Conservation (phyloP, 208 protist species). For the Acanthamoeba culbertsoni region DNA sequence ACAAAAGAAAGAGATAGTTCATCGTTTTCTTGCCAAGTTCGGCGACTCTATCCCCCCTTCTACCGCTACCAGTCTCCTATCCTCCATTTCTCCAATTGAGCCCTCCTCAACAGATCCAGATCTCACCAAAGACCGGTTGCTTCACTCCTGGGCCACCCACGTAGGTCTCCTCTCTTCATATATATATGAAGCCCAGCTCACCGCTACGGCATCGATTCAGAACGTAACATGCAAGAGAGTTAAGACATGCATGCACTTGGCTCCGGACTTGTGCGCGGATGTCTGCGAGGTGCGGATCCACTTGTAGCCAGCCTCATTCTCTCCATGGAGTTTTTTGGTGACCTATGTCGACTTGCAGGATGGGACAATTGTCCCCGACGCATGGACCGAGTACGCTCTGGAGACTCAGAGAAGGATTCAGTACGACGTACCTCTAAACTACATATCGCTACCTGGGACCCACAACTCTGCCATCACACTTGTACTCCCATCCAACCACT, state of each 20-base stretch:
- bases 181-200: not conserved
- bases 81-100: not conserved
- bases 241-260: not conserved
- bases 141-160: slow-evolving; percentile 15
- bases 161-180: not conserved
- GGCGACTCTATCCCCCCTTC: not conserved
- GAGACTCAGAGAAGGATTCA: not conserved
- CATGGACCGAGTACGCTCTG: not conserved
- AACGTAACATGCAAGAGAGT: not conserved
- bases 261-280: not conserved
- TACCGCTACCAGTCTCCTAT: not conserved
- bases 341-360: no score
- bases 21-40: not conserved
- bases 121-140: not conserved
- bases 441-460: not conserved
- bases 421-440: not conserved
- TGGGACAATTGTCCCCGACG: not conserved
- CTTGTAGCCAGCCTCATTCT: no score
- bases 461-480: slow-evolving; percentile 16
- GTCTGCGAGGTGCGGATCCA: no score
- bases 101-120: not conserved
- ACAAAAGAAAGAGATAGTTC: not conserved
- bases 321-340: no score
- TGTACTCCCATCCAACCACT: not conserved
- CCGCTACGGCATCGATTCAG: not conserved